Evolutionary conservation across 495 filamentous ascomycete genomes (phyloP).

Genomic region (Talaromyces proteolyticus): DNA sequence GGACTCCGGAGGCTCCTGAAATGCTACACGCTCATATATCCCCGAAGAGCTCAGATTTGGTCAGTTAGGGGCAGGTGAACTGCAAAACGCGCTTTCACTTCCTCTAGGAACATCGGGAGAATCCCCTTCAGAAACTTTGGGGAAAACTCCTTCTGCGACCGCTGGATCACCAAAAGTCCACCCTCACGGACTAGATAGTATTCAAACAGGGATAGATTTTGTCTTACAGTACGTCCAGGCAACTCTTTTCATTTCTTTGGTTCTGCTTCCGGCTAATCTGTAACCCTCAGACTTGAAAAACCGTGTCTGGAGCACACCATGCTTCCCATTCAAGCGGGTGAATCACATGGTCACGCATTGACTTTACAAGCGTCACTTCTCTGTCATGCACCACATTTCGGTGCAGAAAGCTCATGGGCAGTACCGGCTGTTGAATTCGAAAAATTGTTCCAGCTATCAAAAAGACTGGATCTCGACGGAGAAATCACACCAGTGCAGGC

Average conservation of each 20-base stretch:
- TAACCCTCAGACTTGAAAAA: slow-evolving; percentile 12
- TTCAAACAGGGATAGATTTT: slow-evolving; percentile 14
- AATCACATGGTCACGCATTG: slow-evolving; percentile 9
- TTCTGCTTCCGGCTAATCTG: no score
- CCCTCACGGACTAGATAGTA: neutral
- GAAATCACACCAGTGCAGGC: slow-evolving; percentile 15
- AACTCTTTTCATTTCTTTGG: no score
- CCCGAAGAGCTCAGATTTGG: neutral
- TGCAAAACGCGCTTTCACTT: neutral
- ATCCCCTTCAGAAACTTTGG: neutral
- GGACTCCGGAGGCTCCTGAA: neutral
- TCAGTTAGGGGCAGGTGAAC: neutral
- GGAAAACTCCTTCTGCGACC: neutral
- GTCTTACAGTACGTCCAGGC: slow-evolving; percentile 14
- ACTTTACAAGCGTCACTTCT: slow-evolving; percentile 12
- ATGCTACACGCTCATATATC: neutral
- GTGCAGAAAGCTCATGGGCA: slow-evolving; percentile 7
- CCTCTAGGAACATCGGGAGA: neutral
- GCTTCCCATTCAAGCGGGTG: neutral
- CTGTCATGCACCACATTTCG: slow-evolving; percentile 5
- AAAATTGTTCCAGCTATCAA: slow-evolving; percentile 12
- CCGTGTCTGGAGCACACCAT: slow-evolving; percentile 12
- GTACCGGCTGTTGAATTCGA: slow-evolving; percentile 8
- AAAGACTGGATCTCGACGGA: slow-evolving; percentile 8
- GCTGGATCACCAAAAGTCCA: neutral